These are phyloP conservation scores for Bigelowiella natans DNA, from an alignment of 78 protist genomes.

Conservation along the genomic window DNA sequence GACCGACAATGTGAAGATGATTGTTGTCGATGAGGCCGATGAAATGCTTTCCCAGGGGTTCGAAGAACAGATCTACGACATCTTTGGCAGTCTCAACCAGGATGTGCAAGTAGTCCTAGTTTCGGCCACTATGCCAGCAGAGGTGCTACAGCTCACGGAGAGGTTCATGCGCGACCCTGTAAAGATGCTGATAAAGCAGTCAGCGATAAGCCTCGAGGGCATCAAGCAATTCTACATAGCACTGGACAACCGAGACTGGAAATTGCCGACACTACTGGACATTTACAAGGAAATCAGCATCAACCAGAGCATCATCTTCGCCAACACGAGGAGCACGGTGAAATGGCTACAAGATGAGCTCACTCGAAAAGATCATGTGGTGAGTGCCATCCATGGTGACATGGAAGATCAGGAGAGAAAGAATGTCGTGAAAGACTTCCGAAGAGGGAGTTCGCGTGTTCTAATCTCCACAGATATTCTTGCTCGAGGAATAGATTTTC, in stretches of 20 bases:
- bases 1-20: slow-evolving; percentile 52
- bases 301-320: slow-evolving; percentile 89
- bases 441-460: slow-evolving; percentile 87
- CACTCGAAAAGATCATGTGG: slow-evolving; percentile 66
- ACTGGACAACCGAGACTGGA: slow-evolving; percentile 83
- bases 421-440: slow-evolving; percentile 84
- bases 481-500: slow-evolving; percentile 97
- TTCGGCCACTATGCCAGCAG: slow-evolving; percentile 95
- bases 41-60: slow-evolving; percentile 97
- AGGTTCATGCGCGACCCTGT: slow-evolving; percentile 94
- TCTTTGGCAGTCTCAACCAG: slow-evolving; percentile 76
- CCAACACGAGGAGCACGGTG: slow-evolving; percentile 87
- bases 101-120: slow-evolving; percentile 86
- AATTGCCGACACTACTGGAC: slow-evolving; percentile 92
- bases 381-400: slow-evolving; percentile 92
- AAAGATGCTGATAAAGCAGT: slow-evolving; percentile 52
- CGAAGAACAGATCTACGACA: slow-evolving; percentile 93
- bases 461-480: slow-evolving; percentile 96
- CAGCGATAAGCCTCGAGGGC: slow-evolving; percentile 96
- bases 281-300: slow-evolving; percentile 91
- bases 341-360: slow-evolving; percentile 81
- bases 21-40: slow-evolving; percentile 98
- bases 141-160: slow-evolving; percentile 85
- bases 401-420: slow-evolving; percentile 90
- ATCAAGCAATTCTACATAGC: slow-evolving; percentile 93